Base-by-base conservation (phyloP, 805 yeast genomes). In the Lipomyces chichibuensis region DNA sequence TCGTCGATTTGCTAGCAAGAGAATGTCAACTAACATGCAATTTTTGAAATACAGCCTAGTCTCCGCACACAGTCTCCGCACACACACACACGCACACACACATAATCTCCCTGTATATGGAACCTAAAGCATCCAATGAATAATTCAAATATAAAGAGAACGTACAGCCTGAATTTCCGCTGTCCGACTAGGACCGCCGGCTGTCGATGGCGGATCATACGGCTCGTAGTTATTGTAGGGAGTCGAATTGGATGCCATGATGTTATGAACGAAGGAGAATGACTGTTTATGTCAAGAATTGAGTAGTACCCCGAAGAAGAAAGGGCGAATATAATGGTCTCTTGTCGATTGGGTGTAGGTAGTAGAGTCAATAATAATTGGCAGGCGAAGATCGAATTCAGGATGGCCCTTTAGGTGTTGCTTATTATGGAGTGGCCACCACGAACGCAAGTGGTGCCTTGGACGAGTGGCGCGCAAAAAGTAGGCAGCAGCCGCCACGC, bases 161-260 rank as follows among this genome's bases (percentile, higher is more conserved):
- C 89, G 72, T 83, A 87, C 90, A 56, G 93, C 92, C 79, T 90
- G 93, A 76, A 90, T 85, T 70, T 92, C 92, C 25, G 95, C 95
- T 46, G 95, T 87, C 74, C 88, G 85, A 72, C 81, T 81, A 60
- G 82, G 78, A 74, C 83, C 86, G 65, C 82, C 84, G 59, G 63
- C 60, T 46, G 55, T 62, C 66, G 62, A 65, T 67, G 71, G 72
- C 65, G 62, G 67, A 68, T 65, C 69, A 63, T 60, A 85, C 84
- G 94, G 94, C 70, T 88, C 87, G 75, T 88, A 91, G 75, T 96
- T 96, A 77, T 91, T 96, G 77, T 91, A 90, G 65, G 96, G 96
- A 2, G 71, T 65, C 14, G 62, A 57, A 43, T 52, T 43, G n/a
- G 67, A 65, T 11, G 71, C 64, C 71, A 69, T 69, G 8, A 43